These are phyloP conservation scores for Gnomoniopsis smithogilvyi DNA, from an alignment of 2,329 filamentous ascomycete species.

Conservation along the genomic window DNA sequence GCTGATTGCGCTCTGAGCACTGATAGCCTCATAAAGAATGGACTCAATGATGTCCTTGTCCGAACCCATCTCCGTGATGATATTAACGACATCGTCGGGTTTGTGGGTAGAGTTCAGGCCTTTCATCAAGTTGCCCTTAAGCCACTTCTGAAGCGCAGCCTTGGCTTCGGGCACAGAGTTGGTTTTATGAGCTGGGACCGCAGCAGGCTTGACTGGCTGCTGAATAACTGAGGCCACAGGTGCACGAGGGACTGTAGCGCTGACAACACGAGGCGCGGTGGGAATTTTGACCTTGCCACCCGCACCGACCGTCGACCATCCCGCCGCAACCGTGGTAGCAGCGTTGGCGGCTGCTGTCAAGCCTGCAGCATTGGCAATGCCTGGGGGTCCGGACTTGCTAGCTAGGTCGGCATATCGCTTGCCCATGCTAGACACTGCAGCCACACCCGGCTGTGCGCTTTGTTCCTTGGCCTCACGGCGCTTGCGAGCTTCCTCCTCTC, in stretches of 20 bases:
- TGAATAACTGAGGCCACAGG: slow-evolving; percentile 2
- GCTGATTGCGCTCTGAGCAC: slow-evolving; percentile 84
- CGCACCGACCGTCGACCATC: slow-evolving; percentile 94
- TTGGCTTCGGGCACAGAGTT: slow-evolving; percentile 53
- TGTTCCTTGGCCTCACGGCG: slow-evolving; percentile 58
- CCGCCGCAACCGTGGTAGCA: slow-evolving; percentile 35
- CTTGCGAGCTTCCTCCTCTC: slow-evolving; percentile 91
- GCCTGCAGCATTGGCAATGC: slow-evolving; percentile 35
- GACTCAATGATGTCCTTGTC: slow-evolving; percentile 37
- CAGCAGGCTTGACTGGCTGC: slow-evolving; percentile 34
- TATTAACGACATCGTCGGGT: slow-evolving; percentile 80
- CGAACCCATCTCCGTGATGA: slow-evolving; percentile 61
- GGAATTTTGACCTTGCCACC: slow-evolving; percentile 86
- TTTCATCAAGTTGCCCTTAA: slow-evolving; percentile 71
- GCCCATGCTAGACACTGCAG: slow-evolving; percentile 47
- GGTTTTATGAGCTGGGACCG: slow-evolving; percentile 36
- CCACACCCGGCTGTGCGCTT: slow-evolving; percentile 44
- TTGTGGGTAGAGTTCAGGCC: slow-evolving; percentile 54
- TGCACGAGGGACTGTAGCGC: slow-evolving; percentile 29
- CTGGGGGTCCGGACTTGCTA: slow-evolving; percentile 57
- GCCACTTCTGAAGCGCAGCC: slow-evolving; percentile 95
- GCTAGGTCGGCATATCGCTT: slow-evolving; percentile 96
- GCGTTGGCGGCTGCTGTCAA: slow-evolving; percentile 26
- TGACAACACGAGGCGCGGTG: slow-evolving; percentile 48
- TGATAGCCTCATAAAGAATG: slow-evolving; percentile 87